Base-by-base conservation (phyloP, 139 green algal genomes). In the Gonium pectorale region DNA sequence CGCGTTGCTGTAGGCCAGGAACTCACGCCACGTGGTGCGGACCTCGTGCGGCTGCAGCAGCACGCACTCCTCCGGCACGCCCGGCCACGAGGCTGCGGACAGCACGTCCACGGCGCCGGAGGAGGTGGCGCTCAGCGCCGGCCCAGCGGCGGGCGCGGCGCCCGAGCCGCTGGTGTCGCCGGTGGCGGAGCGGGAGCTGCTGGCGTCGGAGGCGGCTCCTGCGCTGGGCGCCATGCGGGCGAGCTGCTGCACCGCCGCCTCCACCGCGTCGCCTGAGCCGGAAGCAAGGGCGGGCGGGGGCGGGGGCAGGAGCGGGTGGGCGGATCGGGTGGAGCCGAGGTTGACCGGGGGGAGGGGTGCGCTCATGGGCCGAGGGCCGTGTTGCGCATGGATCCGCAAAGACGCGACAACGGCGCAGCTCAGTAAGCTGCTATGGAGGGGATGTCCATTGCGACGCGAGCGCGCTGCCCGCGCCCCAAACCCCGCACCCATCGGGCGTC, bases 11-110 rank as follows among this genome's bases (percentile, higher is more conserved):
- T 94, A 91, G 1, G 89, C 91, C 75, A 91, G 64, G 82, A 97
- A 95, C 78, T 96, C 91, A 19, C 92, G 87, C 95, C 95, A 98
- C 19, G 93, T 81, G 19, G 90, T 87, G 33, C 94, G 69, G 24
- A 87, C 85, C 27, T 89, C 77, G 37, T 89, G 85, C 41, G 85
- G 85, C 3, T 77, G 54, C 67, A 89, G 85, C 77, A 86, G 69
- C 60, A 89, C 79, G 3, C n/a, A n/a, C 27, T 41, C 37, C 19
- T 52, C 59, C 43, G 73, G 62, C n/a, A 75, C 66, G 52, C 49
- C 66, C 27, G 84, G 84, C 87, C 87, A 90, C 4, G 35, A n/a
- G n/a, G 77, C 81, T 19, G 81, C 81, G n/a, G 54, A 80, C 46
- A 90, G 62, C 29, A 91, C 72, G 78, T 91, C 87, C 3, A 88